A percentile compares a stretch with the other conserved stretches of the same genome.
phyloP scores from a whole-genome alignment of 2,329 filamentous ascomycete genomes.

The Sclerotinia trifoliorum region DNA sequence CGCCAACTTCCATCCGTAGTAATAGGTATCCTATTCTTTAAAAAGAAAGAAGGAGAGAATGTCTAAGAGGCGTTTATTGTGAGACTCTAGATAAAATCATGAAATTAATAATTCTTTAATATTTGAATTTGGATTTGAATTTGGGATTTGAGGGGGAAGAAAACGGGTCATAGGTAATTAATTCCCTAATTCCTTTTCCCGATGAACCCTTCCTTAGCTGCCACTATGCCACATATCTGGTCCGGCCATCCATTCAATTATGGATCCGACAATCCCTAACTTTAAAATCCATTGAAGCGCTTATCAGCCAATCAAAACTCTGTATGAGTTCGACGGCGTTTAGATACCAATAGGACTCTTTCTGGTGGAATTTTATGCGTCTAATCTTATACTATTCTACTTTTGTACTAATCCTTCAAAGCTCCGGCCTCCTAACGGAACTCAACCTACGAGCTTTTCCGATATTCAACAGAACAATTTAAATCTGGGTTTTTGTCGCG shows the following conservation, averaged over 20 bases:
- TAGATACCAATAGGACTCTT: neutral
- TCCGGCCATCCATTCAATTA: slow-evolving; percentile 3
- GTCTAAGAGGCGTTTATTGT: neutral
- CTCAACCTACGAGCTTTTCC: slow-evolving; percentile 27
- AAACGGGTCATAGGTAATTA: neutral
- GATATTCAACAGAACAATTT: slow-evolving; percentile 31
- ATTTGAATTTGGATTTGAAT: neutral
- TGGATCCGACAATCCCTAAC: neutral
- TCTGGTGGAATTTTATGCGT: neutral
- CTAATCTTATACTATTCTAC: neutral
- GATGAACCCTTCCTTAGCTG: slow-evolving; percentile 8
- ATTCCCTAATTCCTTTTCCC: slow-evolving; percentile 8
- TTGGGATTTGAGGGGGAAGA: neutral
- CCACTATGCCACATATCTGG: slow-evolving; percentile 18
- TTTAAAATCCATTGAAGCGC: neutral
- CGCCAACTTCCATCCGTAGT: slow-evolving; percentile 35
- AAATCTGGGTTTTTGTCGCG: slow-evolving; percentile 24
- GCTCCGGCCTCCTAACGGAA: slow-evolving; percentile 17
- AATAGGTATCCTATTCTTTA: neutral
- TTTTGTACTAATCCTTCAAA: slow-evolving; percentile 2
- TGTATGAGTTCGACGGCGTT: accelerated
- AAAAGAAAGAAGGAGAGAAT: neutral
- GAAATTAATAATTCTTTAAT: slow-evolving; percentile 11
- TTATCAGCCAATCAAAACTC: neutral
- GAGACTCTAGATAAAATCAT: neutral